These are phyloP conservation scores for Umbelopsis ramanniana DNA, from an alignment of 192 early-diverging fungal species.

Conservation along the genomic window DNA sequence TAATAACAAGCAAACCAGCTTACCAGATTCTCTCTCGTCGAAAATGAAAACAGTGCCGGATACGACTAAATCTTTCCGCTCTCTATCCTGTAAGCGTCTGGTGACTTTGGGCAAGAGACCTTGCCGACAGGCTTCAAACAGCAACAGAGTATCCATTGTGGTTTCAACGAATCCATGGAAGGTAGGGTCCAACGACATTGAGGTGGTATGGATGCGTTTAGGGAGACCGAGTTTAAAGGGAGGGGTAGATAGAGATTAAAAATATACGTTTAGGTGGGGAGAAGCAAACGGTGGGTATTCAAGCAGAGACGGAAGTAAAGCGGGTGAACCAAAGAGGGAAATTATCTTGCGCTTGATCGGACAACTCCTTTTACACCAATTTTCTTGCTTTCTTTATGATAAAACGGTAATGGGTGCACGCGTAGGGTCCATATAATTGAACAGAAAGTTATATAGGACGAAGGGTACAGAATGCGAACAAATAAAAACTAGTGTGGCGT, in stretches of 20 bases:
- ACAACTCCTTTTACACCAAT: neutral
- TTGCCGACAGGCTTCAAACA: constrained; percentile 38
- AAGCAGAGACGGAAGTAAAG: neutral
- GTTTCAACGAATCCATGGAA: constrained; percentile 41
- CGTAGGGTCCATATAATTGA: constrained; percentile 16
- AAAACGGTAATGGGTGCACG: neutral
- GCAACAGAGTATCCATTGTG: constrained; percentile 29
- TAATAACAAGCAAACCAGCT: neutral
- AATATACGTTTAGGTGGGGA: neutral
- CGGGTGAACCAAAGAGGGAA: constrained; percentile 4
- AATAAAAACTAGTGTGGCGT: neutral
- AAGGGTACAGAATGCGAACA: neutral
- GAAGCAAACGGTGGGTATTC: neutral
- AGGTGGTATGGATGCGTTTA: neutral
- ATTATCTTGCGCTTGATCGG: neutral
- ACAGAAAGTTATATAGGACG: neutral
- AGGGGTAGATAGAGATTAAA: no score
- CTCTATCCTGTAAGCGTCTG: constrained; percentile 35
- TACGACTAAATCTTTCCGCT: constrained; percentile 26
- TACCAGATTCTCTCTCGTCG: constrained; percentile 37
- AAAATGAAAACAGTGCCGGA: constrained; percentile 41
- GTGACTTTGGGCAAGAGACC: constrained; percentile 33
- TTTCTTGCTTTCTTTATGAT: no score
- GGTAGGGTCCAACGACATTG: constrained; percentile 33
- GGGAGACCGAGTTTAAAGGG: no score